A percentile compares a stretch with the other conserved stretches of the same genome.
phyloP scores from a whole-genome alignment of 2,329 filamentous ascomycete genomes.

The Emergomyces pasteurianus region DNA sequence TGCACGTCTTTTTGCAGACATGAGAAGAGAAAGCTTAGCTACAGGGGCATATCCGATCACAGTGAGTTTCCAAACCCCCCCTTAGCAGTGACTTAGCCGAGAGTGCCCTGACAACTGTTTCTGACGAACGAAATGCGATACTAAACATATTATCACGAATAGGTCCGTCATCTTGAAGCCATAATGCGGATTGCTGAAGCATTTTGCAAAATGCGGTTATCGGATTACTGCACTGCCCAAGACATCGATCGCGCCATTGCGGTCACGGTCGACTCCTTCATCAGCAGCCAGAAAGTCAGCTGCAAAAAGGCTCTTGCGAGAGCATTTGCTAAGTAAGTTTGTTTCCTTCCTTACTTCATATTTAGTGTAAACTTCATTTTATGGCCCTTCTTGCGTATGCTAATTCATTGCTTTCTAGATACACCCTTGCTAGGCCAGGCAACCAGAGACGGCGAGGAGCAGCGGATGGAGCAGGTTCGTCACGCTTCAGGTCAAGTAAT shows the following conservation, averaged over 20 bases:
- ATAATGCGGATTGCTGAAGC: slow-evolving; percentile 91
- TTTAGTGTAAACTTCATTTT: background rate
- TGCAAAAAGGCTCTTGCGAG: slow-evolving; percentile 92
- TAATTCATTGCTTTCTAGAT: slow-evolving; percentile 4
- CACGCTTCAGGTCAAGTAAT: background rate
- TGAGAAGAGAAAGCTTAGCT: slow-evolving; percentile 82
- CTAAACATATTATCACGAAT: slow-evolving; percentile 1
- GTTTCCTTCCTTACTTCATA: background rate
- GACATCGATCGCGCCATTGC: slow-evolving; percentile 97
- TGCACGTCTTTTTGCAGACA: slow-evolving; percentile 84
- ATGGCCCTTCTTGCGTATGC: background rate
- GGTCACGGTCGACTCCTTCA: slow-evolving; percentile 91
- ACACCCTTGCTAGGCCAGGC: slow-evolving; percentile 7
- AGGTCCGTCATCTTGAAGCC: slow-evolving; percentile 95
- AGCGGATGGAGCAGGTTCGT: background rate
- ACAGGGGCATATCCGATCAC: slow-evolving; percentile 97
- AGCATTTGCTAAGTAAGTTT: slow-evolving; percentile 90
- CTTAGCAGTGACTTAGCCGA: background rate
- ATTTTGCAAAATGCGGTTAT: slow-evolving; percentile 97
- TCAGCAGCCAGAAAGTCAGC: slow-evolving; percentile 91
- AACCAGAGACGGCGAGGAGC: background rate
- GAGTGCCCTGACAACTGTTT: background rate
- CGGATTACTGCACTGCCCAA: slow-evolving; percentile 77
- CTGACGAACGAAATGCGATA: background rate
- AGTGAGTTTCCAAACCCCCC: slow-evolving; percentile 44